Conservation (phyloP, 306 rosid genomes). For the Malus fusca region DNA sequence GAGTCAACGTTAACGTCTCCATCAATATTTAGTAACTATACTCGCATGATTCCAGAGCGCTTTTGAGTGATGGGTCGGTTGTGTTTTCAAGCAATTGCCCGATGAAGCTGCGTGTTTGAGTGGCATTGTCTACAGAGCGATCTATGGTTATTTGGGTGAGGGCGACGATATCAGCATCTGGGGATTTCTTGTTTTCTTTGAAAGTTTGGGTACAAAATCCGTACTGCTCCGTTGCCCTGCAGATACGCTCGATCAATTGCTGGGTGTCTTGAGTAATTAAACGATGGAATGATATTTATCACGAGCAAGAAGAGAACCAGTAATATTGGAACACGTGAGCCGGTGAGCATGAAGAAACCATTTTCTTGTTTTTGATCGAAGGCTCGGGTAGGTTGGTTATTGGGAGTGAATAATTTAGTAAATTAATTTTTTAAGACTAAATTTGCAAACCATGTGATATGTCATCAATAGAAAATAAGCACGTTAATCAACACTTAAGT, state of each 20-base stretch:
- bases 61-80: no score
- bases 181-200: slow-evolving; percentile 1
- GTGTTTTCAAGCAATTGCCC: no score
- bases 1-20: background rate
- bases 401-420: background rate
- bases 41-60: no score
- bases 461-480: no score
- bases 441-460: no score
- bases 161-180: background rate
- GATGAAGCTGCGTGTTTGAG: background rate
- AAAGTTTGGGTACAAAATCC: slow-evolving; percentile 23
- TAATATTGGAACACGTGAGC: background rate
- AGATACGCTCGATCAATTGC: slow-evolving; percentile 14
- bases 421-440: no score
- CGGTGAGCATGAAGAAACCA: background rate
- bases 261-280: background rate
- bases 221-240: slow-evolving; percentile 15
- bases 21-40: background rate
- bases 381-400: background rate
- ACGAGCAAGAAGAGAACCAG: background rate
- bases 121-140: background rate
- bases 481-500: no score
- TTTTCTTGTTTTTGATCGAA: background rate
- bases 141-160: slow-evolving; percentile 20
- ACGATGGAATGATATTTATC: background rate